Percentiles rank a stretch among this genome's conserved stretches.
Evolutionary conservation across 495 filamentous ascomycete species (phyloP).

Genomic region (Staphylotrichum longicolle): DNA sequence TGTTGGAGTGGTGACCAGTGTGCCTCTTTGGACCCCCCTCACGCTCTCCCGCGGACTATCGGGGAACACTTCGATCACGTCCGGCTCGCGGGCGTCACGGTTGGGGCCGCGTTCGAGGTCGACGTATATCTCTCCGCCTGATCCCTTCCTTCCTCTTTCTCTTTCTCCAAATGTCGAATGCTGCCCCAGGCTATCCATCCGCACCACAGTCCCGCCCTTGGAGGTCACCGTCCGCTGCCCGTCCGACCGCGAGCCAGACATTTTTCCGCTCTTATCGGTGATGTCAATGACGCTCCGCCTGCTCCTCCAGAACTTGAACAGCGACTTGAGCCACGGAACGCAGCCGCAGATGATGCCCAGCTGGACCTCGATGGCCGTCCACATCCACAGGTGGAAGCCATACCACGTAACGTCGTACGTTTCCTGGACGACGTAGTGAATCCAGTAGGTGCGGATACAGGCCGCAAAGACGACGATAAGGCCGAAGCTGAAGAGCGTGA

Average conservation of each 20-base stretch:
- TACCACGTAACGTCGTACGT: constrained; percentile 41
- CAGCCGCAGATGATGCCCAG: constrained; percentile 43
- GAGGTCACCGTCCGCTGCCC: not conserved
- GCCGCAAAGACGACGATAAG: constrained; percentile 28
- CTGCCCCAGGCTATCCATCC: constrained; percentile 14
- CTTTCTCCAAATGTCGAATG: not conserved
- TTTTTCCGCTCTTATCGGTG: not conserved
- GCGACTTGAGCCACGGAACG: constrained; percentile 39
- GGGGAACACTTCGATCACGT: no score
- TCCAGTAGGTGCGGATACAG: constrained; percentile 29
- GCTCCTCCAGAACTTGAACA: constrained; percentile 28
- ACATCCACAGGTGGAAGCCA: constrained; percentile 41
- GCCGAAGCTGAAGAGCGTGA: constrained; percentile 31
- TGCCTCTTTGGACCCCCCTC: no score
- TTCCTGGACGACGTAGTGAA: constrained; percentile 29
- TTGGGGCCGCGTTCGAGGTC: constrained; percentile 15
- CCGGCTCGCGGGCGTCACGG: no score
- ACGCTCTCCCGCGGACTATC: no score
- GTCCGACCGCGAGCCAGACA: not conserved
- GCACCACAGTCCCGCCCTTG: constrained; percentile 6
- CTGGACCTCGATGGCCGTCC: constrained; percentile 45
- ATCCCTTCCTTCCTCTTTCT: not conserved
- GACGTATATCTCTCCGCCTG: not conserved
- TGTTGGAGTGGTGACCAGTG: no score
- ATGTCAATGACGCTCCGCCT: not conserved